Evolutionary conservation across 352 stramenopile species (phyloP), one percentile per base, ranked within the genome.

Genomic region (Globisporangium viniferum): DNA sequence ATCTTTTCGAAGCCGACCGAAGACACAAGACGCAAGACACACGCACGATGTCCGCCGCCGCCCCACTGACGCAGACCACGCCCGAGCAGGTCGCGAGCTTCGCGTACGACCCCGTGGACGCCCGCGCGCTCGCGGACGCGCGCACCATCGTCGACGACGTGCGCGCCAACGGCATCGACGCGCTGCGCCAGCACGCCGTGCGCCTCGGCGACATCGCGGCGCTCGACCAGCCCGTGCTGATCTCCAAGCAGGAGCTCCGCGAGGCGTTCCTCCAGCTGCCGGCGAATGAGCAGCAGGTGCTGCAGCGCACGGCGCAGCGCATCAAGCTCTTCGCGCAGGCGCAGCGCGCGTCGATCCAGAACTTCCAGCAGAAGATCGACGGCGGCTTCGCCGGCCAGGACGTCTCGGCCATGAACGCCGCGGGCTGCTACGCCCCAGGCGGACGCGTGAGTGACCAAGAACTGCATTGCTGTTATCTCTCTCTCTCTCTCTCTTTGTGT

Each of bases 341-440:
- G 12, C 97, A 99, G 76, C 88, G 94, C 53, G 81, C 73, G 14
- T 97, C 91, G 39, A 91, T 99, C 48, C 67, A 76, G 61, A 97
- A 98, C 76, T 96, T 98, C 64, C 78, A 97, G 78, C 89, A 98
- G 63, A 76, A 89, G 72, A 99, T 99, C 83, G 95, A 97, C 4
- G 97, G 97, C 55, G 97, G 97, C 27, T 90, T 94, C 66, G 97
- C 97, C 7, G 97, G 97, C 22, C 97, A 99, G 88, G 94, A 98
- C 64, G 81, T 86, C 9, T 82, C 82, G 36, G 75, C 81, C 18
- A 93, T 93, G 82, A 70, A 68, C 53, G 72, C 84, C 1, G 97
- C 97, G 5, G 97, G 97, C 55, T 99, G 97, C 78, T 99, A 99
- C 76, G 97, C 97, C 2, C 97, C 97, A 4, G 97, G 97, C 51